These are phyloP conservation scores for Aspergillus oerlinghausenensis DNA, from an alignment of 2,329 filamentous ascomycete species.

Conservation along the genomic window DNA sequence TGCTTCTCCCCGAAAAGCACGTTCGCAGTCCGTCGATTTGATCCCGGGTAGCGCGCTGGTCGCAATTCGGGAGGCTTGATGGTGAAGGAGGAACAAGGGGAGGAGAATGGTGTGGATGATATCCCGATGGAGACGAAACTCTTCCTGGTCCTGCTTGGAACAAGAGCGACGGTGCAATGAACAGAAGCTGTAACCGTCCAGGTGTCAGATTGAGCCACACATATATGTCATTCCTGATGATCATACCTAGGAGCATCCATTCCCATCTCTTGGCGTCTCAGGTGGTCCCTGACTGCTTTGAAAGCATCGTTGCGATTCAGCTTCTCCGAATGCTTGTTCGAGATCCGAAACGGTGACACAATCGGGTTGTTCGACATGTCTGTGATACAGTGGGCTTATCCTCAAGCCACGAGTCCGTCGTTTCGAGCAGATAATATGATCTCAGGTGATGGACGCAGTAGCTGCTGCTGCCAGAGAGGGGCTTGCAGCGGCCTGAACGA, in stretches of 20 bases:
- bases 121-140: constrained; percentile 51
- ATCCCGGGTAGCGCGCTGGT: constrained; percentile 45
- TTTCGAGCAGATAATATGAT: not conserved
- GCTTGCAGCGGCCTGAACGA: not conserved
- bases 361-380: constrained; percentile 14
- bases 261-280: constrained; percentile 33
- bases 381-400: not conserved
- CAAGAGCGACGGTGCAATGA: constrained; percentile 29
- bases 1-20: constrained; percentile 54
- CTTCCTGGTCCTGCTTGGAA: constrained; percentile 27
- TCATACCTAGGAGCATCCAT: constrained; percentile 30
- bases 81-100: constrained; percentile 54
- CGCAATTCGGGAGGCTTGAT: constrained; percentile 51
- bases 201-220: not conserved
- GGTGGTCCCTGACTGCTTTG: constrained; percentile 27
- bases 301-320: constrained; percentile 35
- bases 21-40: constrained; percentile 50
- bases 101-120: constrained; percentile 56
- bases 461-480: not conserved
- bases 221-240: not conserved
- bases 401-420: not conserved
- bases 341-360: constrained; percentile 29
- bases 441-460: not conserved
- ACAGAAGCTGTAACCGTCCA: constrained; percentile 29
- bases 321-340: constrained; percentile 25